Base-by-base conservation (phyloP, 2,329 filamentous ascomycete species). In the Colletotrichum gloeosporioides region DNA sequence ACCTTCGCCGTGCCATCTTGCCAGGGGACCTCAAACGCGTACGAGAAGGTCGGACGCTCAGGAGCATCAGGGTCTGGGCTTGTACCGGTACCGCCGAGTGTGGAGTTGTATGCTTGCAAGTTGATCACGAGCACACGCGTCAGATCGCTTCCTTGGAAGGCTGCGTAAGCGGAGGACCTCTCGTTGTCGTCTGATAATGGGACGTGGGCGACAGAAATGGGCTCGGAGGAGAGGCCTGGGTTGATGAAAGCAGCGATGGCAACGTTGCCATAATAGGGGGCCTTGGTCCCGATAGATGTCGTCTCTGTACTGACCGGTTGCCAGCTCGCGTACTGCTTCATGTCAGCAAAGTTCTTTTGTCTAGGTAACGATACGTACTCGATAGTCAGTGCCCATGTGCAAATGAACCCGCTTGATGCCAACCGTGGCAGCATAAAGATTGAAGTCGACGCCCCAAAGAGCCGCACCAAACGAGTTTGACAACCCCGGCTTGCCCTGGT, bases 381-480 rank as follows among this genome's bases (percentile, higher is more conserved):
- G 87, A 80, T 91, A 93, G 80, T 92, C 88, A 16, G 90, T 92
- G 13, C 92, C 92, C 85, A 90, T 89, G 82, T 94, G 92, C 90
- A 93, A 91, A 80, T 93, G 90, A 4, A 91, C 87, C 25, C 92
- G 88, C 61, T 84, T 84, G 82, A 93, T 89, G 18, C 89, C 89
- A 3, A 87, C 87, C 0, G 88, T 85, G 2, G 92, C 92, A 69
- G 87, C 87, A 80, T 89, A 90, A 8, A 93, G 85, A 78, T 89
- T 90, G 84, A 92, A 93, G 82, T 93, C 92, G 15, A 93, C 80
- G 29, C 87, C 90, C 92, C 92, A 93, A 22, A 93, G 89, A 12
- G 92, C 91, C 12, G 92, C 92, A 44, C 92, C 92, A 81, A 93
- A 94, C 1, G 90, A 87, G 83, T 93, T 92, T 53, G 90, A 92